phyloP scores from a whole-genome alignment of 768 basidiomycete species.

The Pleurotus platypus region DNA sequence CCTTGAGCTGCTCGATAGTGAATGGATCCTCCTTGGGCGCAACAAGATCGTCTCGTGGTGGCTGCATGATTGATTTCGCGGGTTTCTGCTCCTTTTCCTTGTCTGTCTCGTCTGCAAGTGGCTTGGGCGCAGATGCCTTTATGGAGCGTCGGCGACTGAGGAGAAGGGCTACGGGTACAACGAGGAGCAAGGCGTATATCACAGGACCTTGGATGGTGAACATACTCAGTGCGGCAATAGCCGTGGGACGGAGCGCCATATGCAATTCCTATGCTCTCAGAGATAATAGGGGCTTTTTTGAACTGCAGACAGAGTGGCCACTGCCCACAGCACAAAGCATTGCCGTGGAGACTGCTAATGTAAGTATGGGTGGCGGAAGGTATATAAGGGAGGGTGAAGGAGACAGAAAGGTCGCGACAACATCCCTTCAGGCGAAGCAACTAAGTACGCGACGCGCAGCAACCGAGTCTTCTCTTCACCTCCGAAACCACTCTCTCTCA shows the following conservation, averaged over 20 bases:
- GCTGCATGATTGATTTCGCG: slow-evolving; percentile 68
- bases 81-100: slow-evolving; percentile 20
- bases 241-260: neutral
- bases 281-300: neutral
- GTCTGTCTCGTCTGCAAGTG: neutral
- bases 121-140: slow-evolving; percentile 2
- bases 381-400: no score
- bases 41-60: slow-evolving; percentile 53
- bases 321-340: no score
- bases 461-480: neutral
- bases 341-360: no score
- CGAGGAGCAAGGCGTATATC: slow-evolving; percentile 5
- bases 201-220: neutral
- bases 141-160: slow-evolving; percentile 1
- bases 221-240: slow-evolving; percentile 1
- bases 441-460: no score
- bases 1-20: slow-evolving; percentile 61
- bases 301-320: no score
- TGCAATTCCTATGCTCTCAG: neutral
- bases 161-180: slow-evolving; percentile 4
- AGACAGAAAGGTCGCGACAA: no score
- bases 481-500: neutral
- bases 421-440: no score
- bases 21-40: slow-evolving; percentile 79
- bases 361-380: no score